A percentile compares a stretch with the other conserved stretches of the same genome.
Conservation (phyloP, 306 rosid species). For the Rosa rugosa region DNA sequence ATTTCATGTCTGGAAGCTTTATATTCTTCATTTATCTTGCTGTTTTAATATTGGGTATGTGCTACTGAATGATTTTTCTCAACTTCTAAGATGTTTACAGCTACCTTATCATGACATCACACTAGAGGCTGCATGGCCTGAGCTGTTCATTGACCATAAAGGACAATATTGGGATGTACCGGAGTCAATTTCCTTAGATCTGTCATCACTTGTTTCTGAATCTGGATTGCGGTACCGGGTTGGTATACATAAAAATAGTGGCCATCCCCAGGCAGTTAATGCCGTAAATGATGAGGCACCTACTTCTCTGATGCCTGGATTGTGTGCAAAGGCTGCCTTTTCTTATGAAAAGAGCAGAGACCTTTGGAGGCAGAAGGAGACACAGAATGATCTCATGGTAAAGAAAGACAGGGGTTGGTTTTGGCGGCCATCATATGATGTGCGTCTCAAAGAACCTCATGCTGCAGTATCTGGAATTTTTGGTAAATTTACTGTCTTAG, state of each 20-base stretch:
- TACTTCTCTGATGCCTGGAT: slow-evolving; percentile 61
- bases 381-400: slow-evolving; percentile 26
- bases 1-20: background rate
- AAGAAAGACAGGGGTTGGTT: slow-evolving; percentile 22
- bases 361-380: slow-evolving; percentile 58
- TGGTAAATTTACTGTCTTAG: slow-evolving; percentile 45
- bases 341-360: slow-evolving; percentile 60
- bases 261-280: slow-evolving; percentile 57
- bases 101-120: slow-evolving; percentile 73
- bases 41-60: slow-evolving; percentile 14
- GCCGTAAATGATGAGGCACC: slow-evolving; percentile 43
- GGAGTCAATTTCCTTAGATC: slow-evolving; percentile 66
- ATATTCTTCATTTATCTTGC: background rate
- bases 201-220: slow-evolving; percentile 55
- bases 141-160: slow-evolving; percentile 78
- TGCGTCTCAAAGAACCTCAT: slow-evolving; percentile 65
- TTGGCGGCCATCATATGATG: slow-evolving; percentile 59
- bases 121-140: slow-evolving; percentile 92
- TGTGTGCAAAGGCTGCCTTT: slow-evolving; percentile 78
- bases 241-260: slow-evolving; percentile 74
- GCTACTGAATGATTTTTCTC: slow-evolving; percentile 20
- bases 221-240: slow-evolving; percentile 73
- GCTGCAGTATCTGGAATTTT: slow-evolving; percentile 72
- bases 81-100: slow-evolving; percentile 43
- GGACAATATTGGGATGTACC: slow-evolving; percentile 94